Evolutionary conservation across 2,329 filamentous ascomycete genomes (phyloP), one percentile per base, ranked within the genome.

Genomic region (Epichloe festucae): DNA sequence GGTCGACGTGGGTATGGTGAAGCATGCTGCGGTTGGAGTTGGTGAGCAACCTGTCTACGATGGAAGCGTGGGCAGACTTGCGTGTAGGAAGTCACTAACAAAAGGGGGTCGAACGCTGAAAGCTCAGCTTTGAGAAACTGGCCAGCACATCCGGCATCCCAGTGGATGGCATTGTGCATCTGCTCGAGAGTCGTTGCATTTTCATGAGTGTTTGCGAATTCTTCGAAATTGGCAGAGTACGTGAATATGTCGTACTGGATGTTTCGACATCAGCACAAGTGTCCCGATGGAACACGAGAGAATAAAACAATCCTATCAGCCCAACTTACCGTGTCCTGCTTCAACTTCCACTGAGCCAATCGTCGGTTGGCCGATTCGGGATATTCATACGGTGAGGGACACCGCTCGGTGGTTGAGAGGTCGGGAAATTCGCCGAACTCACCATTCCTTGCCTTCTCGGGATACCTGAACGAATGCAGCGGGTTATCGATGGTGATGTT

Each of bases 1-100:
- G 76, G 59, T 85, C 81, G 50, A 85, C 73, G 58, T 85, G 80
- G 59, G 72, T 65, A 65, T 75, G 74, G 54, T 75, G 73, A 27
- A 75, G 60, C 71, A 70, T 71, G 57, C 65, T 67, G 41, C 10
- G 4, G 4, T 14, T 21, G 17, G 5, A 10, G 27, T 38, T 36
- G n/a, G 38, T 52, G 21, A 46, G 52, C 17, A 35, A 15, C 7
- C 12, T 42, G 11, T 12, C 34, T 12, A 4, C 15, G 12, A 38
- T 8, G 11, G 19, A 48, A 39, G 17, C 5, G 6, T 5, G 40
- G 36, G 15, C 36, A 39, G 36, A 44, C 21, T 23, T 21, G 17
- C 12, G 14, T 5, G 11, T 27, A 11, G 3, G 31, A 27, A 10
- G 5, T 14, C 3, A 60, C 66, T 53, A 60, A 70, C 67, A 75